Evolutionary conservation across 768 basidiomycete genomes (phyloP).

Genomic region (Candolleomyces eurysporus): DNA sequence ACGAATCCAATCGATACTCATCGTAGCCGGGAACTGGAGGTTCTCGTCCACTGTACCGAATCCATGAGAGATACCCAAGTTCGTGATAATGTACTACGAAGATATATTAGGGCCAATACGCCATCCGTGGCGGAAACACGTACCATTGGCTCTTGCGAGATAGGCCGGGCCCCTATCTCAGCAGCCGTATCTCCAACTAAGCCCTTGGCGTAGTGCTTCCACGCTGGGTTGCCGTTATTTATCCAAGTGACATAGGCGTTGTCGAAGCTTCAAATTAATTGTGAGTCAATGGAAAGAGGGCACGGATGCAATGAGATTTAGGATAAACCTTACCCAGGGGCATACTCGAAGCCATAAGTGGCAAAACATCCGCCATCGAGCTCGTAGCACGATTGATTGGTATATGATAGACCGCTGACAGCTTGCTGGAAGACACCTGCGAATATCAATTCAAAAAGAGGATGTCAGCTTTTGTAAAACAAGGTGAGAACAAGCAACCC

Average conservation of each 20-base stretch:
- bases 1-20: conserved; percentile 81
- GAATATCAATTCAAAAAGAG: no score
- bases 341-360: conserved; percentile 49
- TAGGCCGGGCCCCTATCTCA: conserved; percentile 55
- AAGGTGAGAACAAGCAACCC: no score
- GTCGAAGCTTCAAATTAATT: conserved; percentile 18
- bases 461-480: no score
- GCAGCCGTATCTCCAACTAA: conserved; percentile 48
- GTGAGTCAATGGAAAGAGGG: no score
- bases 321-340: conserved; percentile 35
- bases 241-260: conserved; percentile 74
- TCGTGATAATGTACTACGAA: conserved; percentile 62
- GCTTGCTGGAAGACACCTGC: conserved; percentile 61
- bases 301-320: not conserved
- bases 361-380: conserved; percentile 26
- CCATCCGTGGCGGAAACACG: conserved; percentile 12
- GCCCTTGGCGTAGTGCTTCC: conserved; percentile 63
- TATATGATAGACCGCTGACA: conserved; percentile 61
- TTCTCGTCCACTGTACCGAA: conserved; percentile 62
- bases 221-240: conserved; percentile 54
- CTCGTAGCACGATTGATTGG: conserved; percentile 68
- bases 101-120: not conserved
- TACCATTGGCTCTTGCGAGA: conserved; percentile 75
- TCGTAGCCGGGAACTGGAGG: conserved; percentile 52
- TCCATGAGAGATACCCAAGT: conserved; percentile 66